Base-by-base conservation (phyloP, 768 basidiomycete species). In the Trametes gibbosa region DNA sequence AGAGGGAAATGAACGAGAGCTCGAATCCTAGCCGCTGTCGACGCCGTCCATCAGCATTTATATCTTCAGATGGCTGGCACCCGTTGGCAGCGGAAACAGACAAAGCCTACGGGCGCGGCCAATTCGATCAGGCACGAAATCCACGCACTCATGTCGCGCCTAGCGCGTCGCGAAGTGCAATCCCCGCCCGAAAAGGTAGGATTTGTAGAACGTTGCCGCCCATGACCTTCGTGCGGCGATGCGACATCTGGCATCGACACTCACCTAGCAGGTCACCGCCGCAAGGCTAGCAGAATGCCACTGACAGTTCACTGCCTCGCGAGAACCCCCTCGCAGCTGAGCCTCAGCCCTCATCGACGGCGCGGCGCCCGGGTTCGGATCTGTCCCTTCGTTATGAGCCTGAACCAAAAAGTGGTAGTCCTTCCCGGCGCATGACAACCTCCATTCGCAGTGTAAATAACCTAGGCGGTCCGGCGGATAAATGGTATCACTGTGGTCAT, bases 161-260 rank as follows among this genome's bases (percentile, higher is more conserved):
- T 27, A 41, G 32, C 41, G 27, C 23, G 50, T 10, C 54, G 54
- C 25, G 24, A 21, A 35, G 54, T 24, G 43, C 32, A 23, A 24
- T 37, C 19, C 5, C 25, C 54, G 42, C 53, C 21, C 47, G 29
- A 50, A 56, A 49, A 41, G 55, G 39, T 24, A 49, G 41, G 25
- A 56, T 56, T 49, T 49, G 55, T 49, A 12, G 55, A 49, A 23
- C 39, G 47, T 5, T 47, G 47, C 47, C 46, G 55, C 40, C 47
- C 55, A 41, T 40, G n/a, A 40, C 47, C 46, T 27, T 46, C 16
- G 54, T 27, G 45, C 32, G 25, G 35, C 46, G 54, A 35, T 40
- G 46, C 24, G 23, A 21, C 5, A 23, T 27, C 24, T 46, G 21
- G 13, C 45, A 24, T 10, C 17, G 16, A n/a, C 41, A 42, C 41